Conservation (phyloP, 306 rosid species). For the Lagenaria siceraria region DNA sequence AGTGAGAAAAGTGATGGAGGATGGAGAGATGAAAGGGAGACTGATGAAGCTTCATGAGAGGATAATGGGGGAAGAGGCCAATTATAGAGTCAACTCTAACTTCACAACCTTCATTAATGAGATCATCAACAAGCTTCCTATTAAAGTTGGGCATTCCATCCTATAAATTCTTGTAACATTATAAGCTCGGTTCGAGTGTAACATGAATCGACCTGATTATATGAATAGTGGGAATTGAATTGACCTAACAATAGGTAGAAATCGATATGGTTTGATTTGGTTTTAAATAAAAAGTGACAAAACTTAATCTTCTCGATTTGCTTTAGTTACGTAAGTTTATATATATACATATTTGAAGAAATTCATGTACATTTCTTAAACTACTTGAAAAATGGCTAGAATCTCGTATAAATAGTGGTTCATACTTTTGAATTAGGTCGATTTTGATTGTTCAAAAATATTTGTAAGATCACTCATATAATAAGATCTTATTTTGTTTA, state of each 20-base stretch:
- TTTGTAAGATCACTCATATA: too few species aligned
- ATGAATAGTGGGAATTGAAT: too few species aligned
- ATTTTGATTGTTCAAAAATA: too few species aligned
- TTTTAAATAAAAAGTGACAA: too few species aligned
- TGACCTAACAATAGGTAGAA: background rate
- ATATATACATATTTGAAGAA: too few species aligned
- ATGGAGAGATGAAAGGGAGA: slow-evolving; percentile 33
- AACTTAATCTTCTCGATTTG: too few species aligned
- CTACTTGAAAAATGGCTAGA: too few species aligned
- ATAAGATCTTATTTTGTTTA: too few species aligned
- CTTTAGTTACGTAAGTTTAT: too few species aligned
- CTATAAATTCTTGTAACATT: background rate
- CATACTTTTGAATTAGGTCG: too few species aligned
- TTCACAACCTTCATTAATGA: slow-evolving; percentile 29
- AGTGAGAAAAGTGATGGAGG: slow-evolving; percentile 35
- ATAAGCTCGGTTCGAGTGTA: background rate
- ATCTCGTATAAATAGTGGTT: too few species aligned
- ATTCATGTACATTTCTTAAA: too few species aligned
- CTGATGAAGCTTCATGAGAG: slow-evolving; percentile 24
- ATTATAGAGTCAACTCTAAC: slow-evolving; percentile 7
- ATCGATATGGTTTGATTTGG: background rate
- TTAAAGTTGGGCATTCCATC: background rate
- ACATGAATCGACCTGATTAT: background rate
- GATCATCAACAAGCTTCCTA: background rate
- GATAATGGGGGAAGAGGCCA: slow-evolving; percentile 29